These are phyloP conservation scores for Rhododendron henanense DNA, from an alignment of 148 eudicot genomes.

Conservation along the genomic window DNA sequence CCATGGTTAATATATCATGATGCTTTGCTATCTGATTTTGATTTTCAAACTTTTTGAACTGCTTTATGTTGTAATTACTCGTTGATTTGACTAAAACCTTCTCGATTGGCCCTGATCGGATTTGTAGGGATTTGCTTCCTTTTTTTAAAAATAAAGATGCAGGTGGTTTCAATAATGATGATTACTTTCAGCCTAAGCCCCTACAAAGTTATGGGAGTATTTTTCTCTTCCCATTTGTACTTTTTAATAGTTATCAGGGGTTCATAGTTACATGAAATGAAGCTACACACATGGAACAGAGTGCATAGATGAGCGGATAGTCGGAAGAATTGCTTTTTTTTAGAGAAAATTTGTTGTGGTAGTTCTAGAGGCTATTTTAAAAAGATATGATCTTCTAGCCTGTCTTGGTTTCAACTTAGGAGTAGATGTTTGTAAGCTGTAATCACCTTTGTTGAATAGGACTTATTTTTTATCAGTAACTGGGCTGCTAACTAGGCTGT, in stretches of 20 bases:
- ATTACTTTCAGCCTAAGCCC: not conserved
- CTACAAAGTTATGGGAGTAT: not conserved
- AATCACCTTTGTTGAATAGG: not conserved
- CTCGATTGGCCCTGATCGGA: not conserved
- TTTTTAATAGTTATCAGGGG: not conserved
- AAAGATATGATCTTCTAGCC: not conserved
- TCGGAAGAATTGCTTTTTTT: not conserved
- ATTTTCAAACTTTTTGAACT: not conserved
- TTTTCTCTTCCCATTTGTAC: not conserved
- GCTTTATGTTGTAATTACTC: not conserved
- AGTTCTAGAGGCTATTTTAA: not conserved
- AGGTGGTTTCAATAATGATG: not conserved
- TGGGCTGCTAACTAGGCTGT: not conserved
- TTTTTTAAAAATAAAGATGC: not conserved
- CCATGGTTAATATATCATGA: not conserved
- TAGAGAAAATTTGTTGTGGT: not conserved
- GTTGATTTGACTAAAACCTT: not conserved
- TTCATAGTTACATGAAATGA: not conserved
- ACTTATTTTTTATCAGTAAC: not conserved
- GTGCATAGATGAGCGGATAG: not conserved
- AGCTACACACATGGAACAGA: not conserved
- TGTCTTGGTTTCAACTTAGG: not conserved
- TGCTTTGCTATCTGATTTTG: not conserved
- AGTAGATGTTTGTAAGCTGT: not conserved
- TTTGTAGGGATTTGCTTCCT: not conserved